phyloP scores from a whole-genome alignment of 2,329 filamentous ascomycete genomes.

The Teratosphaeria gauchensis region DNA sequence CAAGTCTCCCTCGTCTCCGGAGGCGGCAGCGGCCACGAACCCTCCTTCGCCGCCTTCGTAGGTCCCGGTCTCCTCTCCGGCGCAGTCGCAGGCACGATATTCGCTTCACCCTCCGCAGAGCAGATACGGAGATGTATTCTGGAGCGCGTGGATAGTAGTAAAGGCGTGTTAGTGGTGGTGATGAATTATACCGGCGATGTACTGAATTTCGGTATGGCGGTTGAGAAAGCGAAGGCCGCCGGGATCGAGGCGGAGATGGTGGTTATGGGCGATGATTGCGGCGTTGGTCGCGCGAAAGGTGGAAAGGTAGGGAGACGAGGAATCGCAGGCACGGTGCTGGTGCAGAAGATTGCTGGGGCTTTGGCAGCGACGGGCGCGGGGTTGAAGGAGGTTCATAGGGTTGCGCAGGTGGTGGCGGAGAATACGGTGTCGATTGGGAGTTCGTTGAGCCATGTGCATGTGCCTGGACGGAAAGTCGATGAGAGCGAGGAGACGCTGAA shows the following conservation, averaged over 20 bases:
- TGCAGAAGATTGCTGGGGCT: constrained; percentile 84
- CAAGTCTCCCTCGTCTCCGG: constrained; percentile 78
- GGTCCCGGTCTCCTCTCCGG: constrained; percentile 71
- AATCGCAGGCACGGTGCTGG: constrained; percentile 81
- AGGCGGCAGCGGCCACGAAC: constrained; percentile 84
- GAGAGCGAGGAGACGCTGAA: constrained; percentile 52
- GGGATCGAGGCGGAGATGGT: constrained; percentile 78
- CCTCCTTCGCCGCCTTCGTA: constrained; percentile 77
- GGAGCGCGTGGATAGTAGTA: constrained; percentile 58
- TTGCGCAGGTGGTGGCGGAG: constrained; percentile 60
- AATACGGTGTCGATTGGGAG: constrained; percentile 81
- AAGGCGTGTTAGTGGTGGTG: constrained; percentile 77
- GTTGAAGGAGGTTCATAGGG: constrained; percentile 60
- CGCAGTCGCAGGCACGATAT: constrained; percentile 78
- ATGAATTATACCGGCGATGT: constrained; percentile 65
- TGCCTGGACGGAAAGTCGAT: constrained; percentile 60
- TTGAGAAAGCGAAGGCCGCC: constrained; percentile 78
- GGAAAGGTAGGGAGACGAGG: constrained; percentile 90
- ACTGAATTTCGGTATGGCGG: constrained; percentile 86
- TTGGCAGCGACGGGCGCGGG: constrained; percentile 57
- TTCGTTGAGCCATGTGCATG: constrained; percentile 83
- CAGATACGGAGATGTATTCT: constrained; percentile 72
- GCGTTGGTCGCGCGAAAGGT: constrained; percentile 68
- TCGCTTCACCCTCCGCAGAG: constrained; percentile 70
- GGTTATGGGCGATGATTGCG: constrained; percentile 84